Percentiles rank a stretch among this genome's conserved stretches.
phyloP scores from a whole-genome alignment of 2,329 filamentous ascomycete species.

The Calycina marina region DNA sequence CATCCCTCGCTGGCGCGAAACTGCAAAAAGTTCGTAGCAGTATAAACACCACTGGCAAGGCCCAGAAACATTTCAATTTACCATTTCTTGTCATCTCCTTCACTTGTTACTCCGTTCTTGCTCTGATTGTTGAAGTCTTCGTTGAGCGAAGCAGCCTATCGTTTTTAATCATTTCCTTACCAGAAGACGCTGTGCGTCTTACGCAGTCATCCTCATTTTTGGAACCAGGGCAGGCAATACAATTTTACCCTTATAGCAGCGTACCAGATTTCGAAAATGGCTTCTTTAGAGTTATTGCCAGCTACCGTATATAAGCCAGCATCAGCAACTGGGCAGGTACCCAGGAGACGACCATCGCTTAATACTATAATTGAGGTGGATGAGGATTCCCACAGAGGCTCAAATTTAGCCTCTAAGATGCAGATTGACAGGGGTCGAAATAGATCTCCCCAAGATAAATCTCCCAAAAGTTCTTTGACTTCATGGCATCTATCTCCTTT shows the following conservation, averaged over 20 bases:
- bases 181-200: slow-evolving; percentile 19
- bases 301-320: slow-evolving; percentile 34
- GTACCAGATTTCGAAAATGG: slow-evolving; percentile 16
- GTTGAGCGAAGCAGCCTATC: slow-evolving; percentile 25
- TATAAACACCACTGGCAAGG: slow-evolving; percentile 1
- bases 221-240: slow-evolving; percentile 9
- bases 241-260: slow-evolving; percentile 8
- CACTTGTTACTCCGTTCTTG: slow-evolving; percentile 4
- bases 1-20: background rate
- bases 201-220: slow-evolving; percentile 10
- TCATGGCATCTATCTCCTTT: slow-evolving; percentile 27
- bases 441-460: slow-evolving; percentile 22
- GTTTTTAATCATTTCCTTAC: slow-evolving; percentile 18
- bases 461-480: slow-evolving; percentile 23
- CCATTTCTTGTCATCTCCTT: slow-evolving; percentile 2
- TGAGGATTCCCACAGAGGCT: slow-evolving; percentile 19
- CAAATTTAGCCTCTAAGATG: slow-evolving; percentile 17
- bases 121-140: slow-evolving; percentile 21
- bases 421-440: slow-evolving; percentile 19
- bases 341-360: slow-evolving; percentile 35
- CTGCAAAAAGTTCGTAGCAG: background rate
- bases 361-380: slow-evolving; percentile 52
- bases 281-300: slow-evolving; percentile 28
- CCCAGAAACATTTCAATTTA: slow-evolving; percentile 1
- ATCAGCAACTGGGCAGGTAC: slow-evolving; percentile 35